Evolutionary conservation across 441 rosid species (phyloP), one percentile per base, ranked within the genome.

Genomic region (Hura crepitans): DNA sequence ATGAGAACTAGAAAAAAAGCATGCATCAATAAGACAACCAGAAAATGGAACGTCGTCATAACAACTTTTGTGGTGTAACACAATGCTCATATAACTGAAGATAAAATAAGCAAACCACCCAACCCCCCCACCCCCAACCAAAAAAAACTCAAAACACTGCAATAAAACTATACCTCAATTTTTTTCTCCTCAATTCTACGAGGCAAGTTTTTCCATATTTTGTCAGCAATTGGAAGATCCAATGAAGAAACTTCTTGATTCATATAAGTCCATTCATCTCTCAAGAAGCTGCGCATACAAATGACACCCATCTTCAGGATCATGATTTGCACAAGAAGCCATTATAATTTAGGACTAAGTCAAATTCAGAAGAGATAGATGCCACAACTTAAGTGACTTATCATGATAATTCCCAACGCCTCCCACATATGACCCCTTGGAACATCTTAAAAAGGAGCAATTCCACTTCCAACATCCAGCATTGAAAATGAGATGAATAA

Each of bases 181-280:
- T 31, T 78, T 74, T 33, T 80, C 62, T 77, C 83, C 60, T 65
- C 83, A 30, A 94, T 86, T 79, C 82, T 77, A 46, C 81, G 76
- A 2, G 93, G 88, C 43, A 92, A 87, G 68, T 69, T 64, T 62
- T 76, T 81, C 97, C 97, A 89, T 69, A 86, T 73, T 49, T 72
- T 78, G 22, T 82, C 86, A 30, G 91, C 77, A 62, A 92, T 80
- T 33, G 90, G 92, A 72, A 80, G 75, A 81, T 87, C 86, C 5
- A 72, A 75, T 42, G 81, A 81, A 81, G 83, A 69, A 68, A 47
- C 84, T 62, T 78, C 82, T 81, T 75, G 82, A 60, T 77, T 81
- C 81, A 89, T 54, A 74, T 81, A 87, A 53, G 79, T 80, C 98
- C 99, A 92, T 84, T 96, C 98, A 71, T 88, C 87, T 76, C 45